These are phyloP conservation scores for Phragmites australis DNA, from an alignment of 176 grass and related monocot species.

Conservation along the genomic window DNA sequence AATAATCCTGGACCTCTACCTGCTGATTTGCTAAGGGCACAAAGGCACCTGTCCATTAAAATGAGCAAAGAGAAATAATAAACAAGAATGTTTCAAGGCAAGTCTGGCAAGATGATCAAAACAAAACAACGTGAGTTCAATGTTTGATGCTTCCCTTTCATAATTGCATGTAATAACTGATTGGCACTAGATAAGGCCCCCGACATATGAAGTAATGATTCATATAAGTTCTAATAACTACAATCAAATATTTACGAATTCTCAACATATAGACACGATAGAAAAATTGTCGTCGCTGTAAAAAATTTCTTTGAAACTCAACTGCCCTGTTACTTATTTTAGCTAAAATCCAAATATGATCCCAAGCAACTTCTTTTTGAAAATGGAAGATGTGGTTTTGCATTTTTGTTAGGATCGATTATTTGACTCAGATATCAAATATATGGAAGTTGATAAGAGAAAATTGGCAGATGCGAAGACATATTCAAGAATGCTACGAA, in stretches of 20 bases:
- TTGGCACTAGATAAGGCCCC: not conserved
- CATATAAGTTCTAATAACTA: constrained; percentile 1
- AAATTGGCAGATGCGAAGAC: not conserved
- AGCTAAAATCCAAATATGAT: not conserved
- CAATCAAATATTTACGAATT: not conserved
- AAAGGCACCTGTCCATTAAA: constrained; percentile 76
- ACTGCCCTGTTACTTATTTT: not conserved
- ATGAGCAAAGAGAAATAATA: constrained; percentile 27
- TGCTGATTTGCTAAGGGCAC: constrained; percentile 80
- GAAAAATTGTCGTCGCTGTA: not conserved
- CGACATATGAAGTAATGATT: constrained; percentile 5
- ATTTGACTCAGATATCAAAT: constrained; percentile 5
- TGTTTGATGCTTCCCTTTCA: constrained; percentile 1
- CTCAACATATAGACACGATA: not conserved
- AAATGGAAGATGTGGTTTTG: constrained; percentile 25
- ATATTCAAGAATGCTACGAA: not conserved
- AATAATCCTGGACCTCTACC: constrained; percentile 76
- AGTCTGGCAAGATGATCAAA: constrained; percentile 17
- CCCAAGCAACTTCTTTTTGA: constrained; percentile 9
- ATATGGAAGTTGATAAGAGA: constrained; percentile 6
- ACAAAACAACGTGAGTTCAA: constrained; percentile 3
- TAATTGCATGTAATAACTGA: constrained; percentile 21
- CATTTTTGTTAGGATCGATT: constrained; percentile 23
- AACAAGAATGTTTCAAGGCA: constrained; percentile 22
- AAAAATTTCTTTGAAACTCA: not conserved